phyloP scores from a whole-genome alignment of 164 flowering plant genomes.

The Kalanchoe fedtschenkoi region DNA sequence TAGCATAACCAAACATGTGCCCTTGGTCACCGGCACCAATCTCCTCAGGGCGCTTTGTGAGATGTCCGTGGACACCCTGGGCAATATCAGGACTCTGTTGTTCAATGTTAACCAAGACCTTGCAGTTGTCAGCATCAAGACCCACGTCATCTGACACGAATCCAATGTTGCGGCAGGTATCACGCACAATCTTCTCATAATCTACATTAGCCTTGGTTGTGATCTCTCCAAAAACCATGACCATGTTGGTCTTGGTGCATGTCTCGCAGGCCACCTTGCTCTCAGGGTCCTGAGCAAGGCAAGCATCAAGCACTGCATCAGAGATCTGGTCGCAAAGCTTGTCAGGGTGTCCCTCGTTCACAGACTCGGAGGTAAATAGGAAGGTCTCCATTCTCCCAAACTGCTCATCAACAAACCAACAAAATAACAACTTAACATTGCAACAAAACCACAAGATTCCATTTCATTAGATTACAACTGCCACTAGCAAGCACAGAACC shows the following conservation, averaged over 20 bases:
- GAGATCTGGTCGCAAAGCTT: slow-evolving; percentile 84
- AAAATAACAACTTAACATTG: not conserved
- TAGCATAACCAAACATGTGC: slow-evolving; percentile 84
- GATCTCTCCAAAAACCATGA: slow-evolving; percentile 80
- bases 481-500: too few relatives aligned
- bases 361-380: slow-evolving; percentile 77
- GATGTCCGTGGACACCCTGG: slow-evolving; percentile 84
- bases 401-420: slow-evolving; percentile 16
- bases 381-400: slow-evolving; percentile 54
- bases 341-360: slow-evolving; percentile 87
- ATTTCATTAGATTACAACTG: not conserved
- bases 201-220: slow-evolving; percentile 67
- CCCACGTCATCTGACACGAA: slow-evolving; percentile 74
- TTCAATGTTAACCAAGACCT: slow-evolving; percentile 75
- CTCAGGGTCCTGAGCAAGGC: slow-evolving; percentile 72
- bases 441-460: not conserved
- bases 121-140: slow-evolving; percentile 77
- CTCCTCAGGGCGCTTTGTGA: slow-evolving; percentile 79
- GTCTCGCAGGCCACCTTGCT: slow-evolving; percentile 88
- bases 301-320: slow-evolving; percentile 79
- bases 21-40: slow-evolving; percentile 89
- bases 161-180: slow-evolving; percentile 67
- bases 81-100: slow-evolving; percentile 86
- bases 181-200: slow-evolving; percentile 78
- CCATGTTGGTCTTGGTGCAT: slow-evolving; percentile 87